Conservation (phyloP, 805 yeast species). For the Deakozyma indianensis region DNA sequence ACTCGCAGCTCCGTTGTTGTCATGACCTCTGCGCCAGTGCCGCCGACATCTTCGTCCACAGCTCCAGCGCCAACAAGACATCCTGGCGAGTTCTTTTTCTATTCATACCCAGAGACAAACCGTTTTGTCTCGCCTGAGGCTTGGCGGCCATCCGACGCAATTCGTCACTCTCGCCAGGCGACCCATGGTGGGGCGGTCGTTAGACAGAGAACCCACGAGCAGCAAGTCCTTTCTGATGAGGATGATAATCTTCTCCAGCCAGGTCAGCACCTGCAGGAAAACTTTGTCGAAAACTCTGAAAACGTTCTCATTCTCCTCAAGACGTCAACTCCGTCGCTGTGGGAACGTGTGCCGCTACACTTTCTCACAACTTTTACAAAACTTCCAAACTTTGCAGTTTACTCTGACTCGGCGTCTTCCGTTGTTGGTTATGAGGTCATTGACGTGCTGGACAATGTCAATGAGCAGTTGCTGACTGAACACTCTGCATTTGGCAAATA, state of each 20-base stretch:
- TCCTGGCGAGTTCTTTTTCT: conserved; percentile 10
- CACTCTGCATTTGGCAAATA: conserved; percentile 11
- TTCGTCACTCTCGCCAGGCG: conserved; percentile 1
- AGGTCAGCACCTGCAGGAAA: conserved; percentile 4
- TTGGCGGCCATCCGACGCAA: conserved; percentile 16
- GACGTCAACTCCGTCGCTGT: conserved; percentile 12
- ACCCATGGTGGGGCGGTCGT: neutral
- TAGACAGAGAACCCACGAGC: neutral
- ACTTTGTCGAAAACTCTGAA: conserved; percentile 5
- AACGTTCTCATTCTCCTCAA: conserved; percentile 12
- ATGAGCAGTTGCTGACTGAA: conserved; percentile 3
- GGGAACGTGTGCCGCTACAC: conserved; percentile 17
- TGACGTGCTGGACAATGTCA: conserved; percentile 11
- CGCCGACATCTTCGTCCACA: no score
- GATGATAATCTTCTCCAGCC: conserved; percentile 3
- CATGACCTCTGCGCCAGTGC: neutral
- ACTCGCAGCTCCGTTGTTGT: neutral
- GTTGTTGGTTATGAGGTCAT: conserved; percentile 13
- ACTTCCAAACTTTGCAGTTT: conserved; percentile 12
- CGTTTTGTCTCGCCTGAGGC: conserved; percentile 16
- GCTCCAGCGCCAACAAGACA: neutral
- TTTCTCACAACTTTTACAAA: conserved; percentile 13
- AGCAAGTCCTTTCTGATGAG: conserved; percentile 3
- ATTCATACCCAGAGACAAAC: conserved; percentile 15
- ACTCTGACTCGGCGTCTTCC: conserved; percentile 14